Conservation (phyloP, 768 basidiomycete genomes). For the Macrocybe gigantea region DNA sequence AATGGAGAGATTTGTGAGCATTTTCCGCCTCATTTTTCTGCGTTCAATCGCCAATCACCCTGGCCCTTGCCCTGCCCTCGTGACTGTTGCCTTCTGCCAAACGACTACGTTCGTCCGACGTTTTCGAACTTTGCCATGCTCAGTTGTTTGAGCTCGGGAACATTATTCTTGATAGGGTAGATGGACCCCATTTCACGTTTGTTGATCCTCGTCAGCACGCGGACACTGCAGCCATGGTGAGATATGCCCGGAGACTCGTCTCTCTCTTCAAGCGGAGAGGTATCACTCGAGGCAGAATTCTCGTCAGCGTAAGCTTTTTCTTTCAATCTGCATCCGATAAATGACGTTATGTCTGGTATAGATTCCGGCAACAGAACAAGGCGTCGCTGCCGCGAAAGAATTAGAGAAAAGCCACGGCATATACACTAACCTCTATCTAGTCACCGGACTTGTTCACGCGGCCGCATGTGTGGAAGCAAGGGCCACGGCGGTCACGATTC, state of each 20-base stretch:
- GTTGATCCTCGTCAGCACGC: conserved; percentile 43
- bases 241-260: conserved; percentile 34
- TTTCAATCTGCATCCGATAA: neutral
- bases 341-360: conserved; percentile 12
- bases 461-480: conserved; percentile 49
- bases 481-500: conserved; percentile 41
- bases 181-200: conserved; percentile 44
- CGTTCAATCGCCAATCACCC: conserved; percentile 3
- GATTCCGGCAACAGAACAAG: conserved; percentile 55
- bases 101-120: no score
- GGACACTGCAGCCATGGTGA: conserved; percentile 31
- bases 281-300: conserved; percentile 30
- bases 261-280: conserved; percentile 34
- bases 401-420: conserved; percentile 35
- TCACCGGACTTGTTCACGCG: conserved; percentile 50
- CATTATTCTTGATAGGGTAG: conserved; percentile 34
- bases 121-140: neutral
- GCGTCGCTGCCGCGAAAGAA: conserved; percentile 39
- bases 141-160: conserved; percentile 49
- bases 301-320: conserved; percentile 41
- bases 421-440: conserved; percentile 44
- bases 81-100: no score
- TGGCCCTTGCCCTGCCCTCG: no score
- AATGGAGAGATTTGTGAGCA: conserved; percentile 24
- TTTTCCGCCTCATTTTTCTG: neutral